Base-by-base conservation (phyloP, 1,284 basidiomycete species). In the Apiotrichum akiyoshidainum region DNA sequence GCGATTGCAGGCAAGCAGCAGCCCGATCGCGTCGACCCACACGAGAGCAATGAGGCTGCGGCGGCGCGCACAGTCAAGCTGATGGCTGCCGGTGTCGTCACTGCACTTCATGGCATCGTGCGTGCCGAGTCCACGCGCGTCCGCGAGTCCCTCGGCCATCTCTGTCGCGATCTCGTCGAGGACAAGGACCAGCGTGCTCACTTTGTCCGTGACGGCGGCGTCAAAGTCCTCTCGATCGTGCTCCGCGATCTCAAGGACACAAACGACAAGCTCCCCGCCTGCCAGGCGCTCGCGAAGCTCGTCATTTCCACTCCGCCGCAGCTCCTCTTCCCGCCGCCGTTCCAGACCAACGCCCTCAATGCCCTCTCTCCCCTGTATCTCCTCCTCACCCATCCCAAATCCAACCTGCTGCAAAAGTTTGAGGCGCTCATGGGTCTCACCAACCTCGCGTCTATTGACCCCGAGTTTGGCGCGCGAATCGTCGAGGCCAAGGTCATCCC, bases 361-460 rank as follows among this genome's bases (percentile, higher is more conserved):
- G 85, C 86, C 5, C 85, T 95, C 56, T 83, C 86, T 1, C 91
- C 91, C 0, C 80, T 96, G 48, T 83, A 87, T 1, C 74, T 84
- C 35, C 79, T 94, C 55, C 81, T 96, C 39, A 81, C 85, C 47
- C 84, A 89, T 67, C 77, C 85, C 0, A 81, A 83, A 0, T 84
- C 91, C 1, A 85, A 78, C 33, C 83, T 88, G 37, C 80, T 98
- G 16, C 92, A 97, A 70, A 83, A 84, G 46, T 99, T 99, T 70
- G 95, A 99, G 75, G 85, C 87, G 4, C 82, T 93, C 62, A 94
- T 99, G 90, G 94, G 93, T 1, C 82, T 99, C 50, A 99, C 95
- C 5, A 99, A 99, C 72, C 79, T 99, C 39, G 87, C 93, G 1
- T 92, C 90, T n/a, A 82, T 89, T 52, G 83, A 83, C 57, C 79